Evolutionary conservation across 768 basidiomycete genomes (phyloP).

Genomic region (Phanerochaete carnosa): DNA sequence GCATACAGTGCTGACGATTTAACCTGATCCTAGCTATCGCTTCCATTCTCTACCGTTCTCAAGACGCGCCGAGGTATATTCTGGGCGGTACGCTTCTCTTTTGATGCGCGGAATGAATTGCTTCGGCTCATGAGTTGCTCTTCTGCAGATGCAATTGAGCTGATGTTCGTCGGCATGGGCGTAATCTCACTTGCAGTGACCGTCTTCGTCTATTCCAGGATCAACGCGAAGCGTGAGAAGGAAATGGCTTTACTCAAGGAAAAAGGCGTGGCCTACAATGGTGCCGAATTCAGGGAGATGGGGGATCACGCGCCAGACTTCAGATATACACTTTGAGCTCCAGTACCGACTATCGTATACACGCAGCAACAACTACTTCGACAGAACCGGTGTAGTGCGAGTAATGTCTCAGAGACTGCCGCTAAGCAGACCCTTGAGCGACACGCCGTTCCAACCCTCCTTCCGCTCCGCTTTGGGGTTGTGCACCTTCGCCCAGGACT

Average conservation of each 20-base stretch:
- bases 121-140: neutral
- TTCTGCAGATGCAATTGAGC: constrained; percentile 51
- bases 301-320: constrained; percentile 66
- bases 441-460: constrained; percentile 13
- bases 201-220: constrained; percentile 49
- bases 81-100: constrained; percentile 51
- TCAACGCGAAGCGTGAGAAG: constrained; percentile 29
- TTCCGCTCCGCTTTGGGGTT: neutral
- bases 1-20: neutral
- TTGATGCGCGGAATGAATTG: neutral
- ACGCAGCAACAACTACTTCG: neutral
- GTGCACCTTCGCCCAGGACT: constrained; percentile 9
- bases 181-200: constrained; percentile 47
- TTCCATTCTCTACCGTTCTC: constrained; percentile 54
- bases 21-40: constrained; percentile 41
- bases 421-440: neutral
- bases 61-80: constrained; percentile 58
- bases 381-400: too few species aligned
- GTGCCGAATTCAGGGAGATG: constrained; percentile 33
- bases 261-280: constrained; percentile 21
- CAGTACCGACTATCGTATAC: neutral
- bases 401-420: neutral
- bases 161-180: constrained; percentile 71
- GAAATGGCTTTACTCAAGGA: constrained; percentile 29
- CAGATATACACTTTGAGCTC: constrained; percentile 42